These are phyloP conservation scores for Solanum chmielewskii DNA, from an alignment of 257 asterid species.

Conservation along the genomic window DNA sequence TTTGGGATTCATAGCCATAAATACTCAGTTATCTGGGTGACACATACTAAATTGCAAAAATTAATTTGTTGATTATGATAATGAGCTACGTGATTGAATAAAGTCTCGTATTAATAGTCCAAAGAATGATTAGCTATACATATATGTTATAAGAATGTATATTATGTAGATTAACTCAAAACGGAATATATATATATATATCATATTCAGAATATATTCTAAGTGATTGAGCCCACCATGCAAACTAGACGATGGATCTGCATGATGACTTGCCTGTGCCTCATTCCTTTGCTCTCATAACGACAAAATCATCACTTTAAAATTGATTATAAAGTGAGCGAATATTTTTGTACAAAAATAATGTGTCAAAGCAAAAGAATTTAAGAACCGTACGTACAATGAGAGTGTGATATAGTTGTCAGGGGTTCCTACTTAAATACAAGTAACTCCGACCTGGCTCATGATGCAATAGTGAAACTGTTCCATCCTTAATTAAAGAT, in stretches of 20 bases:
- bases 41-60: neutral
- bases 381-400: neutral
- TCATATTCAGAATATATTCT: too few relatives aligned
- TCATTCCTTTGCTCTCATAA: neutral
- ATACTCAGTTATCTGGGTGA: too few relatives aligned
- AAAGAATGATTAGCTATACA: neutral
- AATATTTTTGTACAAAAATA: neutral
- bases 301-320: neutral
- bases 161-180: too few relatives aligned
- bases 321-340: neutral
- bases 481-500: too few relatives aligned
- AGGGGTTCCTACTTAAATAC: too few relatives aligned
- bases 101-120: neutral
- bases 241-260: neutral
- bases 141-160: neutral
- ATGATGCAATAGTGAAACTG: too few relatives aligned
- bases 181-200: too few relatives aligned
- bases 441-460: neutral
- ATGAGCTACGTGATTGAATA: neutral
- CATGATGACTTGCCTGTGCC: too few relatives aligned
- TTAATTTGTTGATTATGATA: neutral
- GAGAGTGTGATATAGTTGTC: neutral
- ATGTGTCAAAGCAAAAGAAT: neutral
- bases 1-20: too few relatives aligned
- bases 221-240: neutral